Percentiles rank a stretch among this genome's conserved stretches.
These are phyloP conservation scores for Calonectria crousiana DNA, from an alignment of 2,329 filamentous ascomycete genomes.

Conservation along the genomic window DNA sequence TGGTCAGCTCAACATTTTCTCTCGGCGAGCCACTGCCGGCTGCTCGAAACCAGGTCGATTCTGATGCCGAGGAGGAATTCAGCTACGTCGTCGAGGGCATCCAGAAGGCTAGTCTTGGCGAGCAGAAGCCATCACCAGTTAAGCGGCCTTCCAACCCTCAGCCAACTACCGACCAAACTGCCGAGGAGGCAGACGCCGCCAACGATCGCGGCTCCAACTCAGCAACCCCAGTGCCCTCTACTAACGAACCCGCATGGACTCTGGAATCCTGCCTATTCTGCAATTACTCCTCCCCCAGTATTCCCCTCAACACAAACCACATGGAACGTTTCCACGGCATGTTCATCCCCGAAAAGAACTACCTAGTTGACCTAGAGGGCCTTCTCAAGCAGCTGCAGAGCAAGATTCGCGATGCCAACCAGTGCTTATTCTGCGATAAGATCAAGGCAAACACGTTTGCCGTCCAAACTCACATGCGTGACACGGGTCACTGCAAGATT, in stretches of 20 bases:
- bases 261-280: conserved; percentile 85
- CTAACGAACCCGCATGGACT: conserved; percentile 54
- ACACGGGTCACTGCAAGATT: conserved; percentile 97
- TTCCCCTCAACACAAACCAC: conserved; percentile 83
- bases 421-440: conserved; percentile 92
- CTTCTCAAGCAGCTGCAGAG: conserved; percentile 82
- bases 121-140: conserved; percentile 62
- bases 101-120: conserved; percentile 77
- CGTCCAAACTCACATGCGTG: conserved; percentile 96
- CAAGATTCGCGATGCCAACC: conserved; percentile 82
- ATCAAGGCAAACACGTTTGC: conserved; percentile 82
- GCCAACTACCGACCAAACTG: conserved; percentile 53
- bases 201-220: conserved; percentile 59
- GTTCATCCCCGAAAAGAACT: conserved; percentile 93
- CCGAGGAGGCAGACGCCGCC: conserved; percentile 58
- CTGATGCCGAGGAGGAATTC: conserved; percentile 80
- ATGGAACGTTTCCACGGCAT: conserved; percentile 96
- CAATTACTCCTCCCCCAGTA: conserved; percentile 83
- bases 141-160: conserved; percentile 67
- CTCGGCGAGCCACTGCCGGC: conserved; percentile 80
- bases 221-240: conserved; percentile 50
- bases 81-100: conserved; percentile 82
- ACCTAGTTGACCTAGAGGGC: conserved; percentile 84
- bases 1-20: conserved; percentile 92
- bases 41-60: conserved; percentile 65